phyloP scores from a whole-genome alignment of 1,284 basidiomycete genomes.

The Heterobasidion occidentale region DNA sequence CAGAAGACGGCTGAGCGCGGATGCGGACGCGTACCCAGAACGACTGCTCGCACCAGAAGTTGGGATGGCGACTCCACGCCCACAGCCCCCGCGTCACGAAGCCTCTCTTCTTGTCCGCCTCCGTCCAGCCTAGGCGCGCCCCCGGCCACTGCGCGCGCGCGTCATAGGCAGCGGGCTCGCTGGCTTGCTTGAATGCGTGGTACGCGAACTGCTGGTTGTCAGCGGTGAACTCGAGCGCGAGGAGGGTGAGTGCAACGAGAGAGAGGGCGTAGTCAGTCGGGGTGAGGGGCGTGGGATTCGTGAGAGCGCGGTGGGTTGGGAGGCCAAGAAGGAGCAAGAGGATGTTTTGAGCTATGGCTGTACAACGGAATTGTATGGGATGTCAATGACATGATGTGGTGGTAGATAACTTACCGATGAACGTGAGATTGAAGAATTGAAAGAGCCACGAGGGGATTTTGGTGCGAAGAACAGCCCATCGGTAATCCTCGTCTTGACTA shows the following conservation, averaged over 20 bases:
- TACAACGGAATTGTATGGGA: not conserved
- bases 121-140: slow-evolving; percentile 54
- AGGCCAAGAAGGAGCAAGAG: slow-evolving; percentile 71
- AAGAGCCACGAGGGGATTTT: slow-evolving; percentile 66
- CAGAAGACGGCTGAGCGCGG: not conserved
- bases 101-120: slow-evolving; percentile 68
- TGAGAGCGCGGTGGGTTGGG: slow-evolving; percentile 46
- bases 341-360: slow-evolving; percentile 70
- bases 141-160: slow-evolving; percentile 47
- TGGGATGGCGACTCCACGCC: slow-evolving; percentile 85
- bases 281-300: slow-evolving; percentile 46
- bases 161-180: slow-evolving; percentile 25
- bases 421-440: slow-evolving; percentile 74
- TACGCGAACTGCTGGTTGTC: slow-evolving; percentile 91
- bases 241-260: slow-evolving; percentile 45
- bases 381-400: not conserved
- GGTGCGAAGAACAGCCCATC: slow-evolving; percentile 75
- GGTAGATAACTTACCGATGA: slow-evolving; percentile 50
- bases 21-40: slow-evolving; percentile 66
- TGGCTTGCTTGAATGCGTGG: slow-evolving; percentile 71
- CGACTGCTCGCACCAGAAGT: slow-evolving; percentile 83
- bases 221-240: slow-evolving; percentile 70
- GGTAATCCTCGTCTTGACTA: slow-evolving; percentile 82
- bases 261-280: slow-evolving; percentile 64
- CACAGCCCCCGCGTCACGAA: slow-evolving; percentile 84